Conservation (phyloP, 192 early-diverging fungal genomes). For the Coemansia sp. region DNA sequence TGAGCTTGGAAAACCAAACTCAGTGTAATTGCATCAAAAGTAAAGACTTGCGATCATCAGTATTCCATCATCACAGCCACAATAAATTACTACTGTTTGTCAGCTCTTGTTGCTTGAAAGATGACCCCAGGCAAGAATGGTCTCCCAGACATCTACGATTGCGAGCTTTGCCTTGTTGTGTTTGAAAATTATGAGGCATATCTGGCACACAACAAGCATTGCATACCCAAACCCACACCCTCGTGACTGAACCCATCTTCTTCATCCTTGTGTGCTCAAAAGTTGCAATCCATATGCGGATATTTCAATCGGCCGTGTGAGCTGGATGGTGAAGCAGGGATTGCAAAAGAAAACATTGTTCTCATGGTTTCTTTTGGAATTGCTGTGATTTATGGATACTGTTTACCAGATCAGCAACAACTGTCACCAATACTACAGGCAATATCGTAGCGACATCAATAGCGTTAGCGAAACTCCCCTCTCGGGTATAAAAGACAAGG, state of each 20-base stretch:
- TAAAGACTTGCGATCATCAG: not conserved
- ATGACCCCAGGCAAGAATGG: not conserved
- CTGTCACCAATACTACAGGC: not conserved
- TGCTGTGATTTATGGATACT: not conserved
- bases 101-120: not conserved
- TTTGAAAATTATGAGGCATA: slow-evolving; percentile 27
- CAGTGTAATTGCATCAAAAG: not conserved
- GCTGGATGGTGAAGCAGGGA: not conserved
- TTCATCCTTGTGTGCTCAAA: not conserved
- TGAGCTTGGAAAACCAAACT: not conserved
- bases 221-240: not conserved
- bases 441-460: not conserved
- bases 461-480: slow-evolving; percentile 2
- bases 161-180: slow-evolving; percentile 9
- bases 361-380: not conserved
- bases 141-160: slow-evolving; percentile 1
- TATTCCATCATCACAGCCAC: not conserved
- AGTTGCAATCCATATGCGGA: not conserved
- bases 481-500: not conserved
- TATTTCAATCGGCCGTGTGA: not conserved
- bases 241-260: not conserved
- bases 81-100: not conserved
- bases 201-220: slow-evolving; percentile 22
- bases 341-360: not conserved
- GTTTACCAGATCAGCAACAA: not conserved